These are phyloP conservation scores for Diutina sp. DNA, from an alignment of 1,139 yeast genomes.

Conservation along the genomic window DNA sequence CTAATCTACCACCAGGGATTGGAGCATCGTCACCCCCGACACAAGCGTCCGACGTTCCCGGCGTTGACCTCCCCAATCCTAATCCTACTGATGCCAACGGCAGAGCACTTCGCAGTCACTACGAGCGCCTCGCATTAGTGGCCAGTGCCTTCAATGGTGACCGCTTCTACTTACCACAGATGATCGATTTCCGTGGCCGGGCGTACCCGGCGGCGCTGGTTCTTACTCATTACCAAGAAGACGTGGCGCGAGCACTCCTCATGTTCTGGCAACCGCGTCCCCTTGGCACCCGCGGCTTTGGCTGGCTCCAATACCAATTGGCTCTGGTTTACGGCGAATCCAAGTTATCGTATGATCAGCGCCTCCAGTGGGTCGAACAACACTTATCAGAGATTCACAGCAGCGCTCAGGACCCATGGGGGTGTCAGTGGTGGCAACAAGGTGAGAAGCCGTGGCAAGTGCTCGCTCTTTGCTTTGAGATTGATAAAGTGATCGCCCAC, in stretches of 20 bases:
- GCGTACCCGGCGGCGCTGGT: slow-evolving; percentile 27
- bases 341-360: slow-evolving; percentile 13
- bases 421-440: slow-evolving; percentile 22
- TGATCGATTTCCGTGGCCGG: slow-evolving; percentile 30
- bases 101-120: slow-evolving; percentile 10
- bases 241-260: slow-evolving; percentile 19
- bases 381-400: slow-evolving; percentile 12
- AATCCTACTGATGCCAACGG: background rate
- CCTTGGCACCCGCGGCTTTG: slow-evolving; percentile 21
- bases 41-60: background rate
- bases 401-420: slow-evolving; percentile 19
- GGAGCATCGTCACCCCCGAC: slow-evolving; percentile 5
- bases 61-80: background rate
- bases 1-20: slow-evolving; percentile 13
- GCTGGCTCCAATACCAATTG: slow-evolving; percentile 30
- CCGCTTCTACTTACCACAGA: slow-evolving; percentile 25
- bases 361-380: slow-evolving; percentile 16
- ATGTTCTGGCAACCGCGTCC: slow-evolving; percentile 28
- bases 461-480: slow-evolving; percentile 23
- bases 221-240: slow-evolving; percentile 26
- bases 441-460: slow-evolving; percentile 33
- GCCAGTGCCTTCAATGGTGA: slow-evolving; percentile 24
- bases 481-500: slow-evolving; percentile 9
- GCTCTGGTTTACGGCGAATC: slow-evolving; percentile 24
- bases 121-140: slow-evolving; percentile 11